Evolutionary conservation across 345 rosid species (phyloP).

Genomic region (Crucihimalaya himalaica): DNA sequence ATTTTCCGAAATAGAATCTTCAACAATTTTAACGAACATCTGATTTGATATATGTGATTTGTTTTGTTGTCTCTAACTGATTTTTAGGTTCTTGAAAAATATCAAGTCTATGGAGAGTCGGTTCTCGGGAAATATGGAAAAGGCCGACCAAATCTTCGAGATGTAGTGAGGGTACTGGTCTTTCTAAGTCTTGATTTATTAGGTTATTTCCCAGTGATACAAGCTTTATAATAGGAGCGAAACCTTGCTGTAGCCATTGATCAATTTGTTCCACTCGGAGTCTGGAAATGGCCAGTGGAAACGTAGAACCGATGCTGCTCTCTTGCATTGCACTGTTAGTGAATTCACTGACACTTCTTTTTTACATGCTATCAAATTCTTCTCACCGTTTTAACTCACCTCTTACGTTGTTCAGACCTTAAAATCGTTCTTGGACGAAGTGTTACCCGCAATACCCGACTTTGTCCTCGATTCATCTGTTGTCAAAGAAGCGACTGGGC

Average conservation of each 20-base stretch:
- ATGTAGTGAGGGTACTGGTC: conserved; percentile 66
- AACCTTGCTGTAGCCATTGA: conserved; percentile 63
- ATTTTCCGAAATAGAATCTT: conserved; percentile 1
- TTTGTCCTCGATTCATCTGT: conserved; percentile 70
- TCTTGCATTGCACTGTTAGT: conserved; percentile 70
- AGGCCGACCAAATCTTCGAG: conserved; percentile 80
- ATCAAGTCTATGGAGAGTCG: conserved; percentile 82
- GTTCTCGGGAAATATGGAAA: conserved; percentile 73
- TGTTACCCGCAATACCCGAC: conserved; percentile 76
- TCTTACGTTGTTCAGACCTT: conserved; percentile 53
- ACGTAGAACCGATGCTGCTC: conserved; percentile 90
- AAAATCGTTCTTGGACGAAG: conserved; percentile 78
- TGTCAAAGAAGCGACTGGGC: conserved; percentile 47
- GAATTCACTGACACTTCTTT: not conserved
- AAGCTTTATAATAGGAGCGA: not conserved
- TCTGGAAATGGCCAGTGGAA: conserved; percentile 90
- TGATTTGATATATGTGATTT: not conserved
- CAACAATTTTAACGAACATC: conserved; percentile 2
- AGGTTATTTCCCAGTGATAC: not conserved
- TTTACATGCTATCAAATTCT: not conserved
- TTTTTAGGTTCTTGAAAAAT: conserved; percentile 70
- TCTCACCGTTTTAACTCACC: conserved; percentile 16
- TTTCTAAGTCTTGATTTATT: conserved; percentile 19
- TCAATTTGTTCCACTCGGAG: conserved; percentile 69
- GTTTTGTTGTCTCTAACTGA: conserved; percentile 26